phyloP scores from a whole-genome alignment of 306 rosid genomes.

The Oemleria cerasiformis region DNA sequence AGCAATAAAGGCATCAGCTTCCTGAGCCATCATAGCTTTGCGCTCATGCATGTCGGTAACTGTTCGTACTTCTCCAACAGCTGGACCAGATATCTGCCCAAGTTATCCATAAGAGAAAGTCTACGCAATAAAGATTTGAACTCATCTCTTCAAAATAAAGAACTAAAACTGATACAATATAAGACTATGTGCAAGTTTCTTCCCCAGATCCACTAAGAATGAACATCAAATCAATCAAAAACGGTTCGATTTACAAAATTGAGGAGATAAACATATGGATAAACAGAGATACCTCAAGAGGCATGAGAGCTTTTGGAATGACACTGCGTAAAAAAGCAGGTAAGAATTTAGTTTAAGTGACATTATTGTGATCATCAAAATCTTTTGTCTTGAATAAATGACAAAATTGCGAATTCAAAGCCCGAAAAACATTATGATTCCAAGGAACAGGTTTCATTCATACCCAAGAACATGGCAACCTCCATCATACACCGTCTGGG shows the following conservation, averaged over 20 bases:
- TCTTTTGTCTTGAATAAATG: background rate
- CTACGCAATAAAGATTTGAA: constrained; percentile 11
- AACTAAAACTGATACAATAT: background rate
- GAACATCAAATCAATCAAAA: constrained; percentile 4
- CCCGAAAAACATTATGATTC: background rate
- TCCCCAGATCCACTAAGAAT: background rate
- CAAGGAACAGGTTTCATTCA: constrained; percentile 18
- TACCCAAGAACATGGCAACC: constrained; percentile 94
- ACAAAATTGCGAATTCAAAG: constrained; percentile 7
- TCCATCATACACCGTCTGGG: constrained; percentile 78
- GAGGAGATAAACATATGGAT: constrained; percentile 14
- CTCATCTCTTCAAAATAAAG: constrained; percentile 11
- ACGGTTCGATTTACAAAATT: background rate
- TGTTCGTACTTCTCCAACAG: constrained; percentile 88
- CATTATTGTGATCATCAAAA: constrained; percentile 18
- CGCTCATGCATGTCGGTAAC: constrained; percentile 97
- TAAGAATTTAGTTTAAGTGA: constrained; percentile 14
- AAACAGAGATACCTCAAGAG: constrained; percentile 64
- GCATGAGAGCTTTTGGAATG: constrained; percentile 92
- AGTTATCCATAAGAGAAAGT: constrained; percentile 21
- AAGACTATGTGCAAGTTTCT: constrained; percentile 13
- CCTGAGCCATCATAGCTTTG: constrained; percentile 89
- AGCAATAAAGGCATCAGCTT: constrained; percentile 92
- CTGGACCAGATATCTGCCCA: constrained; percentile 81
- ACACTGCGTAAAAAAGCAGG: constrained; percentile 51